Base-by-base conservation (phyloP, 192 early-diverging fungal genomes). In the Rhizophagus prolifer region DNA sequence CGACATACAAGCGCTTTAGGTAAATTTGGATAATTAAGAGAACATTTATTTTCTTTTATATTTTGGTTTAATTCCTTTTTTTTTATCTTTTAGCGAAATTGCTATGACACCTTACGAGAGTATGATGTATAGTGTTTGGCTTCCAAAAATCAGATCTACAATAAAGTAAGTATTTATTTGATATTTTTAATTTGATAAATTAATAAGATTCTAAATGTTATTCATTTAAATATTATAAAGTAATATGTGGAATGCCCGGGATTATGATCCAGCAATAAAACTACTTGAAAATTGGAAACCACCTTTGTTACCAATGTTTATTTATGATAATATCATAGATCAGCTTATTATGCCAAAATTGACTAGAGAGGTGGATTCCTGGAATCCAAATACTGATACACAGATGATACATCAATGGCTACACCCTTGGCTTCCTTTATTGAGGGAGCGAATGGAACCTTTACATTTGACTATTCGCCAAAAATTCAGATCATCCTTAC, bases 261-360 rank as follows among this genome's bases (percentile, higher is more conserved):
- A 91, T 19, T 92, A 89, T 31, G 94, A 96, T 30, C 75, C 88
- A 0, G 77, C 92, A 9, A 89, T 94, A 30, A 70, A 79, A 21
- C 79, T 96, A 4, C 74, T 96, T 10, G 92, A 94, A 75, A 80
- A 82, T 23, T 96, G 94, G 94, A 62, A 81, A 19, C 83, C 84
- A 58, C 85, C 88, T 6, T 21, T 93, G 0, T 75, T 95, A 16
- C 95, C 95, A 1, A 73, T 66, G 10, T 96, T 93, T 83, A 84
- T 96, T 34, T 85, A 84, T 23, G 83, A 88, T 68, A 93, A 94
- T 79, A 90, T 95, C 21, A 80, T 95, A 21, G 86, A 91, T 36
- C 94, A 95, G 76, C 87, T 95, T 21, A 81, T 96, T 10, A 50
- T 95, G 44, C 95, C 95, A 13, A 96, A 96, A 74, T 83, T 96